Base-by-base conservation (phyloP, 768 basidiomycete genomes). In the Naganishia randhawae region DNA sequence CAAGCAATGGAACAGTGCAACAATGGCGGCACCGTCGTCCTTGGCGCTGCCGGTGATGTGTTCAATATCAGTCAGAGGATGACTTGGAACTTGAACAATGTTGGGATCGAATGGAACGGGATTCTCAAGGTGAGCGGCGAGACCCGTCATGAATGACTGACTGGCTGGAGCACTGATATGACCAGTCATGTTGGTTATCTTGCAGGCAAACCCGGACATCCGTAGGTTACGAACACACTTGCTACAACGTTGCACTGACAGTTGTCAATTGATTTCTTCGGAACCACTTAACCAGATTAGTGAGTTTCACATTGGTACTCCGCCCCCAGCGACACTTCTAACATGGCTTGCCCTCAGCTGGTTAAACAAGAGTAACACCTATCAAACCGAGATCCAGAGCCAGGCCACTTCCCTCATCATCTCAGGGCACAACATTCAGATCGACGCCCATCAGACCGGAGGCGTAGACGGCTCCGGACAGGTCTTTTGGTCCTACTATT, bases 341-440 rank as follows among this genome's bases (percentile, higher is more conserved):
- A 54, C 27, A 4, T 29, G 4, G 14, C 11, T 17, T 31, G 53
- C 35, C 31, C n/a, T 29, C 27, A 54, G 53, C 27, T 54, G 53
- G 53, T 29, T 54, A 9, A 54, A 54, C 53, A 54, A 54, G 35
- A 37, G 53, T 14, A 54, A 54, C 53, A 54, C 53, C 27, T 54
- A 54, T 25, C 53, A 54, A 31, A 54, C 53, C 53, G 53, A 54
- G 53, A 54, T 54, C 14, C 53, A 54, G 31, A 54, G 53, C 53
- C 53, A 54, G n/a, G 53, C 53, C n/a, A 37, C 53, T n/a, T 54
- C 53, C n/a, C 53, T 54, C 53, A 54, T 54, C 29, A 54, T 54
- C 53, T 54, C 53, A 8, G 53, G 53, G 19, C 53, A 54, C 27
- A 37, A 54, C 35, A 54, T 54, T 29, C 53, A 54, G 7, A 54